phyloP scores from a whole-genome alignment of 345 rosid genomes.

The Viola odorata region DNA sequence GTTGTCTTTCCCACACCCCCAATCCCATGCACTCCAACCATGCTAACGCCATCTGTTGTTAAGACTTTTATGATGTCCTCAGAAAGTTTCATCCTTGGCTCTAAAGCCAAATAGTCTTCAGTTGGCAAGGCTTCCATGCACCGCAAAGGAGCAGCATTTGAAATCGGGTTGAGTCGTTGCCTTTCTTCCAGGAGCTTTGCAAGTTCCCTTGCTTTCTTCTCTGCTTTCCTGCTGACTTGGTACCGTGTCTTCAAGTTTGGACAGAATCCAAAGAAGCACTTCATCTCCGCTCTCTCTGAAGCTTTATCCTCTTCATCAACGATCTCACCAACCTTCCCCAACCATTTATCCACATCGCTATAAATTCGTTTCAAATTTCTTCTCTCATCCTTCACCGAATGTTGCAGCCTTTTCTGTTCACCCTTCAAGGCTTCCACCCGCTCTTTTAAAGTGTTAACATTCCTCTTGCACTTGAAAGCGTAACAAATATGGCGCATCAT shows the following conservation, averaged over 20 bases:
- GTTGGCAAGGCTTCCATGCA: neutral
- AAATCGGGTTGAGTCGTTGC: neutral
- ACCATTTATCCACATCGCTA: neutral
- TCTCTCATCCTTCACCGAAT: neutral
- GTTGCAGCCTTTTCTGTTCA: neutral
- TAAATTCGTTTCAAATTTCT: neutral
- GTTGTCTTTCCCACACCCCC: conserved; percentile 5
- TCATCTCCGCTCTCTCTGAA: neutral
- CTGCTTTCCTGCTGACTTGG: neutral
- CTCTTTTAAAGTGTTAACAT: neutral
- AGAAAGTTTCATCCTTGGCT: neutral
- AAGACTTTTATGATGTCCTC: neutral
- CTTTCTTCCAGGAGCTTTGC: neutral
- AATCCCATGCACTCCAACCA: conserved; percentile 9
- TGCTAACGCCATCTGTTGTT: neutral
- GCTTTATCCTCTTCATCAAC: neutral
- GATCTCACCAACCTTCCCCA: neutral
- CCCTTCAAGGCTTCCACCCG: neutral
- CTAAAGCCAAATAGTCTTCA: neutral
- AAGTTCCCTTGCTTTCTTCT: neutral
- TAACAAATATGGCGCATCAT: neutral
- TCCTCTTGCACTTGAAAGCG: neutral
- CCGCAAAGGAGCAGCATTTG: too few species aligned
- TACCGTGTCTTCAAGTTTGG: neutral
- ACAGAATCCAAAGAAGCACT: neutral